Base-by-base conservation (phyloP, 305 asterid genomes). In the Fraxinus baroniana region DNA sequence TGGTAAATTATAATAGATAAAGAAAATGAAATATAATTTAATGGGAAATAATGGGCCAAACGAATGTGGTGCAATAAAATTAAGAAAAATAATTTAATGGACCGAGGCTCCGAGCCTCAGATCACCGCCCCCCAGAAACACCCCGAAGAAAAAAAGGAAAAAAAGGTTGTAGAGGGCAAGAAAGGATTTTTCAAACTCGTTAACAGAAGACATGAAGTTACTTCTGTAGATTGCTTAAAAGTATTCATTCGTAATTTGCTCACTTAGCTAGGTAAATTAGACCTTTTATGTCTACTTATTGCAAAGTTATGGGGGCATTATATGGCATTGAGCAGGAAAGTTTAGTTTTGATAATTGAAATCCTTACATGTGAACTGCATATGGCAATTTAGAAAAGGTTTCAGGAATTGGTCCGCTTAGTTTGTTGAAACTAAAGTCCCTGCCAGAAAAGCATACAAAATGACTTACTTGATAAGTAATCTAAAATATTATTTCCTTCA, bases 381-480 rank as follows among this genome's bases (percentile, higher is more conserved):
- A 9, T 62, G 81, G 28, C 74, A 85, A 72, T 9, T 41, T 57
- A 2, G 0, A 0, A 76, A 82, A 89, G 84, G 76, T 86, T 35
- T 17, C 82, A 0, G 97, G 93, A 80, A 94, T 86, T 0, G 88
- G 85, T 76, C 95, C 95, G 12, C 82, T 87, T 78, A 94, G 81
- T 79, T 88, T 88, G 91, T 94, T 94, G 89, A 89, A 94, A 83
- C 94, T 92, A 81, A 94, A 83, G 85, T 92, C 97, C 79, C 98
- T 94, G 91, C 87, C 81, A 37, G 28, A 57, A 72, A 70, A 78
- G 73, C 18, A 33, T 20, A 62, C 62, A 41, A 77, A 57, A 77
- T 33, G 20, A 49, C n/a, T 46, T 13, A n/a, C n/a, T n/a, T n/a
- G 8, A 37, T 9, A 30, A 9, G 7, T 22, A 62, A 1, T 62